Evolutionary conservation across 768 basidiomycete genomes (phyloP).

Genomic region (Lactarius hengduanensis): DNA sequence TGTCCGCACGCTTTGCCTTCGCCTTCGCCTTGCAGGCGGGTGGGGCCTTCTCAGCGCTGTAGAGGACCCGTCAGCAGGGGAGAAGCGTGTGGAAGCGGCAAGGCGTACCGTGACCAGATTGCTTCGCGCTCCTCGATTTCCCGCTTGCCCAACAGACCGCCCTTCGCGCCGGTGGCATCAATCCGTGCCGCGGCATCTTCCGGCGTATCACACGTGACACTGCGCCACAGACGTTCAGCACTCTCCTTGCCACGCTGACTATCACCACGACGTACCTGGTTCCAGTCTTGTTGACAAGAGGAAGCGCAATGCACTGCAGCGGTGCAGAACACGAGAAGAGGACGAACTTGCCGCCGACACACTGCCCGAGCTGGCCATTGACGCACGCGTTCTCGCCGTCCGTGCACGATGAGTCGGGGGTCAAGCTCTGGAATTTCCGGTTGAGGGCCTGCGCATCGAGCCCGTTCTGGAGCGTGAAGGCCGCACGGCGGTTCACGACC

Average conservation of each 20-base stretch:
- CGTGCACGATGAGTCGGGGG: conserved; percentile 36
- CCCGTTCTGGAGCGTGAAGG: conserved; percentile 30
- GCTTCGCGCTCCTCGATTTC: conserved; percentile 2
- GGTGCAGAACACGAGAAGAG: conserved; percentile 21
- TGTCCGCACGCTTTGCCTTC: conserved; percentile 17
- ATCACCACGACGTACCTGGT: conserved; percentile 30
- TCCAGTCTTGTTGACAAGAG: conserved; percentile 35
- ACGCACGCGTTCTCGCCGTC: conserved; percentile 34
- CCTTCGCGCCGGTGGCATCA: conserved; percentile 25
- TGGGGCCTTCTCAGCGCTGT: not conserved
- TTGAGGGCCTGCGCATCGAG: conserved; percentile 33
- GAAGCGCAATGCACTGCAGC: conserved; percentile 32
- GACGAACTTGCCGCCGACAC: conserved; percentile 29
- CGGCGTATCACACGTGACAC: conserved; percentile 30
- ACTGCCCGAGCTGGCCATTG: conserved; percentile 28
- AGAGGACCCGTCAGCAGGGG: not conserved
- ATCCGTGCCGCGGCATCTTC: conserved; percentile 30
- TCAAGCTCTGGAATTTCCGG: conserved; percentile 27
- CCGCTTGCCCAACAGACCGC: conserved; percentile 21
- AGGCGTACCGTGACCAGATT: conserved; percentile 3
- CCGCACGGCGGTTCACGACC: conserved; percentile 25
- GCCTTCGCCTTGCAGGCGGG: conserved; percentile 20
- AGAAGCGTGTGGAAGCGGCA: not conserved
- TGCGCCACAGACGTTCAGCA: conserved; percentile 7
- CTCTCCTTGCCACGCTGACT: not conserved